A percentile compares a stretch with the other conserved stretches of the same genome.
Conservation (phyloP, 1,284 basidiomycete species). For the Microstroma glucosiphilum region DNA sequence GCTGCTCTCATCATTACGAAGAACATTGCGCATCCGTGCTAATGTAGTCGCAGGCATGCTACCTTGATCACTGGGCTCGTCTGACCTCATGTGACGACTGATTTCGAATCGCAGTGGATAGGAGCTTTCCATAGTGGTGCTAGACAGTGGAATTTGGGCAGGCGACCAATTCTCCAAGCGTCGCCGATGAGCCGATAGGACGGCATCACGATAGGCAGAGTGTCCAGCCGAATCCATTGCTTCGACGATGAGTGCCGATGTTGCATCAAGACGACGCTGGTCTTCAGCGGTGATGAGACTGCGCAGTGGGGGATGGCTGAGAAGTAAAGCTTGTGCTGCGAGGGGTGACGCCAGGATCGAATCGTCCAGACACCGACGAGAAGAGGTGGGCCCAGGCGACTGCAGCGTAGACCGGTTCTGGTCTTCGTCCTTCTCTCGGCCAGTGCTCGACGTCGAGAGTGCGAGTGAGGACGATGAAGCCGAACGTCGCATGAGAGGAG, state of each 20-base stretch:
- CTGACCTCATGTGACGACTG: background rate
- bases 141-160: background rate
- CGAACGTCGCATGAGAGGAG: too few relatives aligned
- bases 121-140: background rate
- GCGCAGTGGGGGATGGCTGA: background rate
- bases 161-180: background rate
- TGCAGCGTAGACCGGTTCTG: too few relatives aligned
- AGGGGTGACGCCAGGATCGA: too few relatives aligned
- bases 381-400: too few relatives aligned
- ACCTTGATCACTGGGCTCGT: too few relatives aligned
- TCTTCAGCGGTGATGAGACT: background rate
- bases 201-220: background rate
- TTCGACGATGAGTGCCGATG: background rate
- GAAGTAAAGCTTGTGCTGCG: background rate
- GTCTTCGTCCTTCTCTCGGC: too few relatives aligned
- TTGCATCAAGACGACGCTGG: background rate
- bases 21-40: background rate
- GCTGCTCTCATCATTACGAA: background rate
- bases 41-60: background rate
- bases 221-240: background rate
- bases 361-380: too few relatives aligned
- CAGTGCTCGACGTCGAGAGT: too few relatives aligned
- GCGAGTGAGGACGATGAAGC: too few relatives aligned
- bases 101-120: conserved; percentile 2
- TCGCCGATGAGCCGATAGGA: background rate